Evolutionary conservation across 441 rosid species (phyloP).

Genomic region (Populus hybrid): DNA sequence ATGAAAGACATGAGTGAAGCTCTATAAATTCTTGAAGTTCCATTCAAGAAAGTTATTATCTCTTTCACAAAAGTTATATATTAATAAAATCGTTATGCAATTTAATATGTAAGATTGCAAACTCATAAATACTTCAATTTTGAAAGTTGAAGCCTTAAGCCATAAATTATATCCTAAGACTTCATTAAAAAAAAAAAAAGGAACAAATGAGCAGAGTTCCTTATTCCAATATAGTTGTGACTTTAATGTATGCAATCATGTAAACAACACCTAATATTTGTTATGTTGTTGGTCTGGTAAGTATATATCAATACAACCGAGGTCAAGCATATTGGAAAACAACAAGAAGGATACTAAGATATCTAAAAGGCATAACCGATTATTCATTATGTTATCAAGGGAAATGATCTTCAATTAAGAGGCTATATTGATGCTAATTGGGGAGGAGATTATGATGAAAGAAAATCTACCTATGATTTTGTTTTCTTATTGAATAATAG

Average conservation of each 20-base stretch:
- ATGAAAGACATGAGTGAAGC: not conserved
- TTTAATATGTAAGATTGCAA: not conserved
- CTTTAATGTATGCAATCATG: not conserved
- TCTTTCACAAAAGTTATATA: not conserved
- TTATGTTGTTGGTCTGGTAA: not conserved
- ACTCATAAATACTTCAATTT: not conserved
- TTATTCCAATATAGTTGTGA: not conserved
- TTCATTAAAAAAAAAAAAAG: not conserved
- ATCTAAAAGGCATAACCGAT: not conserved
- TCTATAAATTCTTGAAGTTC: too few species aligned
- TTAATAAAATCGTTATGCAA: not conserved
- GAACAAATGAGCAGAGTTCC: too few species aligned
- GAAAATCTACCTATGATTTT: not conserved
- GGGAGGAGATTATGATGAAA: not conserved
- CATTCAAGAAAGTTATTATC: too few species aligned
- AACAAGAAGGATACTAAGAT: not conserved
- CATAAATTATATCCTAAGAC: not conserved
- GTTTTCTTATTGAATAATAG: not conserved
- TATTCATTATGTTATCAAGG: not conserved
- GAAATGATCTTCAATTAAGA: not conserved
- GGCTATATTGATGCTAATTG: not conserved
- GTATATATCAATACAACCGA: not conserved
- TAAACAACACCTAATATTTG: slow-evolving; percentile 3
- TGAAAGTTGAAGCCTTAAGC: not conserved
- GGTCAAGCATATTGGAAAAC: not conserved